These are phyloP conservation scores for Camellia lanceoleosa DNA, from an alignment of 148 eudicot species.

Conservation along the genomic window DNA sequence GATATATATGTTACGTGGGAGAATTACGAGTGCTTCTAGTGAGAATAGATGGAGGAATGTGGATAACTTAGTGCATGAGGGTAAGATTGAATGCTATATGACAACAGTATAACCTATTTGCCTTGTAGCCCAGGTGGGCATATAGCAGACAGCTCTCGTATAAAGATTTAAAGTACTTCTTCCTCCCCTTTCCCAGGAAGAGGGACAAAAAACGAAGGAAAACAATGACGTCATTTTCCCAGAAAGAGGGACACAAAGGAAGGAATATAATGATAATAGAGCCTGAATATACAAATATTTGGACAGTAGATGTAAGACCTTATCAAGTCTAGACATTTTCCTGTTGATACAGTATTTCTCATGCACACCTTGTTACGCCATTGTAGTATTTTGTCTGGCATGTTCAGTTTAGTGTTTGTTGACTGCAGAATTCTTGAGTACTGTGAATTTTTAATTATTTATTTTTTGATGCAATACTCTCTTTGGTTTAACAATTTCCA, in stretches of 20 bases:
- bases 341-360: background rate
- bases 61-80: background rate
- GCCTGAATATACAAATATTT: too few relatives aligned
- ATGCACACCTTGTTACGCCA: background rate
- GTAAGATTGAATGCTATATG: background rate
- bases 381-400: background rate
- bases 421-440: background rate
- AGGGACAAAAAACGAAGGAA: background rate
- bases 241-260: too few relatives aligned
- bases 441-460: background rate
- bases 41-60: background rate
- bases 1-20: background rate
- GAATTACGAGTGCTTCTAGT: background rate
- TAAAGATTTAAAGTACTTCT: background rate
- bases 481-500: too few relatives aligned
- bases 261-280: background rate
- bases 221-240: background rate
- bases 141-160: background rate
- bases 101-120: background rate
- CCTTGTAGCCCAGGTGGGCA: background rate
- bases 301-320: background rate
- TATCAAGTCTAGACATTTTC: background rate
- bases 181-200: background rate
- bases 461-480: too few relatives aligned
- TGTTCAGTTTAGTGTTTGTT: background rate